Base-by-base conservation (phyloP, 2,329 filamentous ascomycete species). In the Neofusicoccum sp. region DNA sequence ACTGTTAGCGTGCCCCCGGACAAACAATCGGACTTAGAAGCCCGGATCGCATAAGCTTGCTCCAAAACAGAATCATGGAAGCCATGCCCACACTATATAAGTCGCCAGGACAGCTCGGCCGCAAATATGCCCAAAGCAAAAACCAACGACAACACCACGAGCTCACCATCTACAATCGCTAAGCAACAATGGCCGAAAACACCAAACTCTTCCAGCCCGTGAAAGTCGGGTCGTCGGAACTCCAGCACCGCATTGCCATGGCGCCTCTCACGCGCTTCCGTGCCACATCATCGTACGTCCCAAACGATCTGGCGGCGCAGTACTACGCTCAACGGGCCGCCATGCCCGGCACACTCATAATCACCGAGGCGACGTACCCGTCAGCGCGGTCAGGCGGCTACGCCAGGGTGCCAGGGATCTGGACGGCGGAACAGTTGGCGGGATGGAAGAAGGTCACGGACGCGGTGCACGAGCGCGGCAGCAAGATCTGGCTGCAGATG, bases 391-490 rank as follows among this genome's bases (percentile, higher is more conserved):
- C 69, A 4, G 60, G 62, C 41, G 71, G 71, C 16, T 68, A 64
- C 51, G 58, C 61, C 33, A 69, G 70, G 61, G 65, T 67, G 6
- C 61, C 71, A 6, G 70, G 69, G 4, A 67, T 74, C 60, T 73
- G 65, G 63, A 68, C 47, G 16, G 58, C 66, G 7, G 78, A 76
- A 12, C 85, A 88, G 62, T 77, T 87, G 44, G 78, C 76, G 1
- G 82, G 76, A 0, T 90, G 87, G 87, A 83, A 80, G 63, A 72
- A 79, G 9, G 75, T 89, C 40, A 86, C 83, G 1, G 80, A 85
- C 31, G 83, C 82, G 0, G 85, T 90, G 0, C 88, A 90, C 69
- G 76, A 76, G 16, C 86, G 86, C 65, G 83, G 83, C 6, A 80
- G 79, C 20, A 84, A 78, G 68, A 85, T 89, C 58, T 88, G 79